Evolutionary conservation across 139 green algal genomes (phyloP), one percentile per base, ranked within the genome.

Genomic region (Tetraselmis striata): DNA sequence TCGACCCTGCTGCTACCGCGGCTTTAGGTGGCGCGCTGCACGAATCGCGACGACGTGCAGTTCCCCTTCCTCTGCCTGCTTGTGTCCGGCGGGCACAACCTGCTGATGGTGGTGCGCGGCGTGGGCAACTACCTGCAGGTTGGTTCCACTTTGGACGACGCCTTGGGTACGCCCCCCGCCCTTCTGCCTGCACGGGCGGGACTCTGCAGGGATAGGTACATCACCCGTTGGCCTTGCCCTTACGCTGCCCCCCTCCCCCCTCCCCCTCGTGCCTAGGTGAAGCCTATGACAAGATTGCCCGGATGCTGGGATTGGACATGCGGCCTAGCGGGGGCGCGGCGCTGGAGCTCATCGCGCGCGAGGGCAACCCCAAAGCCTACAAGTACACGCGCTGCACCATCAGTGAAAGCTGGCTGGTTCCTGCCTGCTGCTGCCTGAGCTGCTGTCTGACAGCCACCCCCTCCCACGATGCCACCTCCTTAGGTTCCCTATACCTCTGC

Each of bases 201-300:
- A n/a, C n/a, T n/a, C n/a, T n/a, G n/a, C n/a, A n/a, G n/a, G n/a
- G n/a, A n/a, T n/a, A n/a, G n/a, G n/a, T n/a, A n/a, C n/a, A n/a
- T n/a, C n/a, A n/a, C n/a, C n/a, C 45, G 18, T 67, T 18, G 45
- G 11, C 45, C 45, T 18, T 67, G 45, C 45, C 45, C 45, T 18
- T 67, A 18, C 18, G 45, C 5, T 67, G 5, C 5, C 45, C 18
- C 45, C 45, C 45, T 67, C 5, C 18, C 45, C 45, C 45, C 18
- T 67, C 45, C 11, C 45, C 45, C 45, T 25, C 45, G 11, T 5
- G 45, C 18, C 77, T 87, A 94, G 92, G 93, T 0, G 94, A 97
- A 88, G 96, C 96, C 23, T 98, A 96, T 85, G 97, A 99, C 89
- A 99, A 99, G 87, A 92, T 97, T 11, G 97, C 97, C 0, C 91